Evolutionary conservation across 768 basidiomycete genomes (phyloP).

Genomic region (Leccinum subtestaceum): DNA sequence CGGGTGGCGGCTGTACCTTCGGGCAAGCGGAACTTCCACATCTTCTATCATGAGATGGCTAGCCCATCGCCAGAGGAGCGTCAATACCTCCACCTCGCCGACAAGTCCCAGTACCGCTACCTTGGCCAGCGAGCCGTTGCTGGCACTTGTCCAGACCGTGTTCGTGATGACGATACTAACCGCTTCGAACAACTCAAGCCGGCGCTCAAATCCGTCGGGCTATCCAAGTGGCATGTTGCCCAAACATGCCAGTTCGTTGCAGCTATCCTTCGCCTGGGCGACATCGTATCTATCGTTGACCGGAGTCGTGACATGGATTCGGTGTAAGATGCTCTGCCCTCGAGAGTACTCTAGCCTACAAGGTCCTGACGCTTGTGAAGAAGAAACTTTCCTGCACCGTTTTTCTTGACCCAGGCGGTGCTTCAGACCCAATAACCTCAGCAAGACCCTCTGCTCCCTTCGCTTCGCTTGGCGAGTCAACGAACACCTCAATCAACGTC

Average conservation of each 20-base stretch:
- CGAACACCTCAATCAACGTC: constrained; percentile 92
- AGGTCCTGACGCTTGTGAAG: constrained; percentile 79
- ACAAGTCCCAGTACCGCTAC: constrained; percentile 82
- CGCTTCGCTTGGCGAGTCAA: constrained; percentile 90
- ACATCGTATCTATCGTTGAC: constrained; percentile 89
- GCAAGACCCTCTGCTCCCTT: constrained; percentile 89
- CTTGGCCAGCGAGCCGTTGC: constrained; percentile 65
- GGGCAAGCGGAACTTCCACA: constrained; percentile 96
- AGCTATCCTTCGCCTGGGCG: constrained; percentile 94
- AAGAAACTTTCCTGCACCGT: constrained; percentile 92
- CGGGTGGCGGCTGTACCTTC: constrained; percentile 82
- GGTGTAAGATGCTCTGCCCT: constrained; percentile 66
- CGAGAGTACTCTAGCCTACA: constrained; percentile 83
- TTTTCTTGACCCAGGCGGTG: constrained; percentile 92
- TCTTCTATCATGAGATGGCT: constrained; percentile 94
- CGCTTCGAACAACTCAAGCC: constrained; percentile 93
- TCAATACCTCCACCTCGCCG: constrained; percentile 79
- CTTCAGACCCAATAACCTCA: constrained; percentile 90
- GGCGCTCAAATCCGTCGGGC: constrained; percentile 88
- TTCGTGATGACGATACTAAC: constrained; percentile 75
- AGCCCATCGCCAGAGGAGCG: constrained; percentile 88
- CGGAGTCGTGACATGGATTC: constrained; percentile 84
- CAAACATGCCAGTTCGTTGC: constrained; percentile 94
- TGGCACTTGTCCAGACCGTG: constrained; percentile 41
- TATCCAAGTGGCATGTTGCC: constrained; percentile 93